These are phyloP conservation scores for Aaosphaeria pasadenensis DNA, from an alignment of 2,329 filamentous ascomycete genomes.

Conservation along the genomic window DNA sequence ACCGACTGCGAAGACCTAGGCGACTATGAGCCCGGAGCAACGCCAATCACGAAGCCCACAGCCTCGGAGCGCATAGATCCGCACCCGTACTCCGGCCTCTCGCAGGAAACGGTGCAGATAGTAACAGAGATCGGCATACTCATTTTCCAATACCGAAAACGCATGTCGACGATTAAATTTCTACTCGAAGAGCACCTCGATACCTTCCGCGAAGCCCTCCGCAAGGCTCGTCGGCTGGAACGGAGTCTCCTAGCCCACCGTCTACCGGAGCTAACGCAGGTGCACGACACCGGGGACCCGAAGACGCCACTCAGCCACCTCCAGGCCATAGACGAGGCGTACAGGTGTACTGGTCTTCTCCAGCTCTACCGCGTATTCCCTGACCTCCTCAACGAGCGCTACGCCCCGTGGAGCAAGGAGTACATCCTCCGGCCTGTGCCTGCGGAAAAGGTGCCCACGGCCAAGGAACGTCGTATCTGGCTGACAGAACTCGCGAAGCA, in stretches of 20 bases:
- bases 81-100: not conserved
- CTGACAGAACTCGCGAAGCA: not conserved
- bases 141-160: not conserved
- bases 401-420: not conserved
- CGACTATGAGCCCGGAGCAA: not conserved
- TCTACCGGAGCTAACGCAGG: not conserved
- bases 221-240: not conserved
- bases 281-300: not conserved
- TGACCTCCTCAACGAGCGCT: not conserved
- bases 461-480: not conserved
- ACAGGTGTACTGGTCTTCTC: not conserved
- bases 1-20: not conserved
- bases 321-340: not conserved
- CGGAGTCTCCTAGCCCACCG: not conserved
- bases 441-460: not conserved
- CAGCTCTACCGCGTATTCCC: not conserved
- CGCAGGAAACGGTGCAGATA: not conserved
- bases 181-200: not conserved
- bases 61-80: not conserved
- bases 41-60: not conserved
- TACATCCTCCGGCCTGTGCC: not conserved
- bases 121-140: not conserved
- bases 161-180: not conserved
- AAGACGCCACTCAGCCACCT: not conserved
- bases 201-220: not conserved